Conservation (phyloP, 2,329 filamentous ascomycete genomes). For the Fusarium sp. region DNA sequence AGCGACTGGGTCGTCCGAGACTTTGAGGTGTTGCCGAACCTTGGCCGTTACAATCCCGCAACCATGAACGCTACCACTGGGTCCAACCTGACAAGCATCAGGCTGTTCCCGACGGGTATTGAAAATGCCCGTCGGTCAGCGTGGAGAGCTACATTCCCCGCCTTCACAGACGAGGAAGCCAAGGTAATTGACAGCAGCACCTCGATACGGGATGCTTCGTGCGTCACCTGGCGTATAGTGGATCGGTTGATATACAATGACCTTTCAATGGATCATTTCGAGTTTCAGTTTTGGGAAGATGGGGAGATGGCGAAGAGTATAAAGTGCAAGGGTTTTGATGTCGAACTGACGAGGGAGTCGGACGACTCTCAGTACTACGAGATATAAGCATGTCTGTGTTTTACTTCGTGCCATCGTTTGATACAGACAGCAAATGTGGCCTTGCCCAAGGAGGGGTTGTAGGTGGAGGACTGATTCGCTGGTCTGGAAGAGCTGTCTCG, state of each 20-base stretch:
- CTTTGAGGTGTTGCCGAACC: neutral
- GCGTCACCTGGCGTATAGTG: constrained; percentile 8
- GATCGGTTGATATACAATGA: constrained; percentile 10
- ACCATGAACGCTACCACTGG: neutral
- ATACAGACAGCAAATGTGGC: neutral
- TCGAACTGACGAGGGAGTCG: neutral
- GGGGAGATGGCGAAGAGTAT: neutral
- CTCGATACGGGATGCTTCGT: neutral
- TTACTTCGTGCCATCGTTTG: neutral
- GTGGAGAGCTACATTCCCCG: constrained; percentile 7
- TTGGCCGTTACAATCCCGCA: constrained; percentile 5
- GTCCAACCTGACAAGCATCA: neutral
- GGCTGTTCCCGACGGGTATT: neutral
- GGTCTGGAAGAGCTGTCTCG: neutral
- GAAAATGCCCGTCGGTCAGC: neutral
- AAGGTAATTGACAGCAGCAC: neutral
- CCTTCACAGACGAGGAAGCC: neutral
- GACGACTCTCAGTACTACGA: neutral
- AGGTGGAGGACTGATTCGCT: neutral
- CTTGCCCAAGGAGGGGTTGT: neutral
- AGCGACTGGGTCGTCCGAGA: neutral
- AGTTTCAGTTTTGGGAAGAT: neutral
- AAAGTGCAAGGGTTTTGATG: constrained; percentile 1
- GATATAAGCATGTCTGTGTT: too few relatives aligned
- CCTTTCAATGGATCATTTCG: constrained; percentile 10